phyloP scores from a whole-genome alignment of 2,329 filamentous ascomycete species.

The Didymella keratinophila region DNA sequence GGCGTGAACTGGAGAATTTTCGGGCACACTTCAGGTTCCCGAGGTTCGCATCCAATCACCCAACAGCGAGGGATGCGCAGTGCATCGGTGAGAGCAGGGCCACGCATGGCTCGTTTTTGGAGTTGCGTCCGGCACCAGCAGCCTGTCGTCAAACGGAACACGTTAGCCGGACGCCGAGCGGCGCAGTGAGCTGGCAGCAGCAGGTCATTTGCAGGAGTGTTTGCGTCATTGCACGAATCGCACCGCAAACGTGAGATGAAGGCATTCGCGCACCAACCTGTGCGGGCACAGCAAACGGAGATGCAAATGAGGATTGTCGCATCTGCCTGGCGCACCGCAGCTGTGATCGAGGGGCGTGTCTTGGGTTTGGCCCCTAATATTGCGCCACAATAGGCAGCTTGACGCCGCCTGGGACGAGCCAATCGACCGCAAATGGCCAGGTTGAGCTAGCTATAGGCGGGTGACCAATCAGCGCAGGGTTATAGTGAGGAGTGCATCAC shows the following conservation, averaged over 20 bases:
- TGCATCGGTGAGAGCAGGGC: slow-evolving; percentile 21
- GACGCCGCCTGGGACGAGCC: slow-evolving; percentile 13
- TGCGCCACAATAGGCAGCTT: slow-evolving; percentile 23
- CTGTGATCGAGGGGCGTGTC: slow-evolving; percentile 28
- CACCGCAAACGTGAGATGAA: slow-evolving; percentile 21
- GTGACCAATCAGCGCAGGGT: slow-evolving; percentile 22
- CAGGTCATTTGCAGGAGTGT: slow-evolving; percentile 27
- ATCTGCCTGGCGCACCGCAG: slow-evolving; percentile 30
- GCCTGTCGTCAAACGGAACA: slow-evolving; percentile 14
- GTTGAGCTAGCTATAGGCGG: slow-evolving; percentile 6
- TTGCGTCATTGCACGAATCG: slow-evolving; percentile 32
- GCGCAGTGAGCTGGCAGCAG: slow-evolving; percentile 20
- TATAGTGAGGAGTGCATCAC: slow-evolving; percentile 26
- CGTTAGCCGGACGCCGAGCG: slow-evolving; percentile 16
- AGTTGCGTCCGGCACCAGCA: slow-evolving; percentile 23
- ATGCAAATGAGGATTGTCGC: slow-evolving; percentile 35
- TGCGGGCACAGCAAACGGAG: slow-evolving; percentile 26
- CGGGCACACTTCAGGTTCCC: slow-evolving; percentile 11
- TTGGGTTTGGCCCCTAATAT: slow-evolving; percentile 27
- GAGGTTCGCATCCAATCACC: slow-evolving; percentile 12
- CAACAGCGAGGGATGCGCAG: slow-evolving; percentile 13
- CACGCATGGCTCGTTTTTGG: slow-evolving; percentile 21
- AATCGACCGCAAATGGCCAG: slow-evolving; percentile 21
- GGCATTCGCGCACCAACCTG: slow-evolving; percentile 24
- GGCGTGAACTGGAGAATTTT: slow-evolving; percentile 19